Evolutionary conservation across 2,329 filamentous ascomycete genomes (phyloP), one percentile per base, ranked within the genome.

Genomic region (Fusarium pilosicola): DNA sequence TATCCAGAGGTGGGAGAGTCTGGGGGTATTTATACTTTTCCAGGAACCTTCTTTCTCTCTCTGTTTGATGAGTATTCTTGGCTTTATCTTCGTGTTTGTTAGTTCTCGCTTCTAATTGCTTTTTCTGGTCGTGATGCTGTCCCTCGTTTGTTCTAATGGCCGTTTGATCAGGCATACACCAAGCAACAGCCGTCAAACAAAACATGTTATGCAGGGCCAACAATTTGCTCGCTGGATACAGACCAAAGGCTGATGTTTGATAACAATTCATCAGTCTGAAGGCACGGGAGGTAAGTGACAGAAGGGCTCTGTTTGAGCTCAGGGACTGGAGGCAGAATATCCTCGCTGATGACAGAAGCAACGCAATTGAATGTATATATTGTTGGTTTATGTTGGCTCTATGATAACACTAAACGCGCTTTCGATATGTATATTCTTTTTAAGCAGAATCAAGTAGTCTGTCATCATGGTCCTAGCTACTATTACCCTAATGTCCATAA

Each of bases 21-120:
- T 30, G 14, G 24, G 38, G 41, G 38, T 58, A 63, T 70, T 70
- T 74, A 67, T 74, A 51, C 56, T 22, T 65, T 73, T 61, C 20
- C 22, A 6, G 22, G 6, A 28, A 18, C 15, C 13, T 22, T 26
- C 11, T 41, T 10, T 30, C 34, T 38, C n/a, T n/a, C 24, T n/a
- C 18, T 32, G 6, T 17, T 34, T 20, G 30, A 42, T 12, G 13
- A 6, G 14, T 22, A 32, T 20, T 32, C 6, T 34, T 34, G 24
- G 3, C 22, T 13, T 45, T 11, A 22, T 24, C 20, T n/a, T 34
- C 5, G 10, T 36, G 39, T 38, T 45, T 55, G 49, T 26, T 46
- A 22, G n/a, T 20, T 30, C 17, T 69, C 46, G 49, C 39, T 46
- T 65, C 24, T 38, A 24, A 14, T 39, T 42, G 24, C 38, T 45